Evolutionary conservation across 768 basidiomycete species (phyloP), one percentile per base, ranked within the genome.

Genomic region (Gymnopilus junonius): DNA sequence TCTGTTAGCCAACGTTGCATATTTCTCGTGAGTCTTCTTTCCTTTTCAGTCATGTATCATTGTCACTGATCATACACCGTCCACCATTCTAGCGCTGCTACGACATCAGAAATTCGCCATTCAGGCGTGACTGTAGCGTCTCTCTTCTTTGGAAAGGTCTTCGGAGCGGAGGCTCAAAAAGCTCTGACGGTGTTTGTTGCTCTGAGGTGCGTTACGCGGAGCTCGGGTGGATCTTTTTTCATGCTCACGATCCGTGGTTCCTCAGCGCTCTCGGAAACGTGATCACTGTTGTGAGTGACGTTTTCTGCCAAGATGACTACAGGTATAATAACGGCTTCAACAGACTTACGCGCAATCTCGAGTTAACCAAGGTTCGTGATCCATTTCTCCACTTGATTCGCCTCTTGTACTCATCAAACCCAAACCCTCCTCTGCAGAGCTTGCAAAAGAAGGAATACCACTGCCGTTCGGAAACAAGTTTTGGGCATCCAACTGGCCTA

Each of bases 401-500:
- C 11, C 4, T 20, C 17, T 11, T 12, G 25, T 34, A 29, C n/a
- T 32, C 17, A 31, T 23, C 53, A n/a, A n/a, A n/a, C n/a, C n/a
- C n/a, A 31, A 21, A 34, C 4, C 25, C 42, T 4, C 59, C 37
- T 43, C 20, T 14, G 23, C 12, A 83, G 86, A 87, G 56, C 80
- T 88, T 4, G 86, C 86, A 4, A 88, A 88, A 63, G 86, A 86
- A 68, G 86, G 86, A 1, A 75, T 87, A n/a, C 86, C 85, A 11
- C 77, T 87, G 0, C 85, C 86, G 0, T 86, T 86, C 56, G 84
- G 84, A 2, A 87, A 83, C 65, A 78, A 71, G 25, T 84, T 87
- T 66, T 86, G 85, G 86, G 86, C 86, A 1, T 85, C 84, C 0
- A 87, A 87, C 67, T 86, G 85, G 85, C 85, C 85, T 0, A 84